Percentiles rank a stretch among this genome's conserved stretches.
Conservation (phyloP, 305 asterid genomes). For the Solanum hybrid region DNA sequence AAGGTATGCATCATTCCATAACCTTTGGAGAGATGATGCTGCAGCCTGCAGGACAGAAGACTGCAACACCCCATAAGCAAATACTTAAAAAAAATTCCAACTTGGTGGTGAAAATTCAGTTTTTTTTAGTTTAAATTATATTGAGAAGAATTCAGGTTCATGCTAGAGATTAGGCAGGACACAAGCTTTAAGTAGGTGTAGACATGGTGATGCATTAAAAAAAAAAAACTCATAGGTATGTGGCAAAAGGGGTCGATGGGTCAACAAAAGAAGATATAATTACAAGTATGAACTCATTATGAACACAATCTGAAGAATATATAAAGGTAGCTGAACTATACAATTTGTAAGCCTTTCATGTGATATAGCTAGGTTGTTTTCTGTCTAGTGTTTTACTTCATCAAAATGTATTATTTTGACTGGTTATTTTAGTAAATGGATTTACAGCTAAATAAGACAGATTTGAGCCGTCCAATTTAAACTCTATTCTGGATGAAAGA, state of each 20-base stretch:
- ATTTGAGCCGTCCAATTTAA: background rate
- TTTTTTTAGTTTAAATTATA: background rate
- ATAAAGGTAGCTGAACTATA: background rate
- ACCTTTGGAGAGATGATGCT: background rate
- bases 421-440: background rate
- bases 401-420: background rate
- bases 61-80: background rate
- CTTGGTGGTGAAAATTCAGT: background rate
- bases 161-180: background rate
- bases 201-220: background rate
- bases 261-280: background rate
- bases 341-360: background rate
- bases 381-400: background rate
- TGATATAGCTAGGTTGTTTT: background rate
- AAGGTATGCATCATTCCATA: background rate
- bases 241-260: background rate
- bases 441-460: background rate
- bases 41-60: background rate
- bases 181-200: background rate
- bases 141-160: background rate
- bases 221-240: background rate
- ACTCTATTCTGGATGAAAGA: background rate
- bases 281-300: background rate
- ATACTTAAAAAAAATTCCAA: background rate
- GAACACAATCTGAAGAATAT: background rate